Conservation (phyloP, 208 protist genomes). For the Wallacemonas rigidus region DNA sequence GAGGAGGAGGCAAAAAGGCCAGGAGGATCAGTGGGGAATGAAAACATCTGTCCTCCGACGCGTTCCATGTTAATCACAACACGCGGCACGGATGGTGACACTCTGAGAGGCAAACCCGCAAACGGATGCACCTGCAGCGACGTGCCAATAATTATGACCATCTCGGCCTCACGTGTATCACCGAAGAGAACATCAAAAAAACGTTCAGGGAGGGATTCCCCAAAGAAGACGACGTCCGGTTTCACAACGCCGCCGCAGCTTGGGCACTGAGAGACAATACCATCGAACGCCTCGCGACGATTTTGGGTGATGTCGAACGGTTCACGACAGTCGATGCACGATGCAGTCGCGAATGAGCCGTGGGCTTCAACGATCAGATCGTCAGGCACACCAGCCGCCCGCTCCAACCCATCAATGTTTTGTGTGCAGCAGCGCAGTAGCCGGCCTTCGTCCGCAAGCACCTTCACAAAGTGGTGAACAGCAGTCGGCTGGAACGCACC, state of each 20-base stretch:
- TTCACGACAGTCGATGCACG: slow-evolving; percentile 84
- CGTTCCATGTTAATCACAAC: slow-evolving; percentile 91
- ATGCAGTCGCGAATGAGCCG: slow-evolving; percentile 88
- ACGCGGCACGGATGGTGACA: slow-evolving; percentile 66
- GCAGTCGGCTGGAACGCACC: slow-evolving; percentile 80
- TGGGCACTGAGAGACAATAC: slow-evolving; percentile 61
- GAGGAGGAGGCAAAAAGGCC: slow-evolving; percentile 1
- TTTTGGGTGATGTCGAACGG: slow-evolving; percentile 51
- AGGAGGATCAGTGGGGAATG: slow-evolving; percentile 55
- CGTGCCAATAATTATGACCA: slow-evolving; percentile 95
- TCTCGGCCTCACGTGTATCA: slow-evolving; percentile 81
- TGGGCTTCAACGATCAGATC: slow-evolving; percentile 95
- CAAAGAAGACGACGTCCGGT: slow-evolving; percentile 97
- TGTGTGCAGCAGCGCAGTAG: slow-evolving; percentile 95
- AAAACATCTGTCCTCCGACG: slow-evolving; percentile 72
- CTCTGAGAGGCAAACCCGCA: slow-evolving; percentile 68
- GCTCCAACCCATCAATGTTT: slow-evolving; percentile 97
- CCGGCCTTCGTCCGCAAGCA: slow-evolving; percentile 90
- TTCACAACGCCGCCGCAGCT: slow-evolving; percentile 88
- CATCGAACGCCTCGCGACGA: slow-evolving; percentile 34
- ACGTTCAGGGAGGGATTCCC: slow-evolving; percentile 89
- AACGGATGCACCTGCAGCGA: slow-evolving; percentile 95
- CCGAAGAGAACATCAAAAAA: slow-evolving; percentile 73
- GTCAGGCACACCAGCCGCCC: slow-evolving; percentile 68
- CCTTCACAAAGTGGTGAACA: slow-evolving; percentile 93